Evolutionary conservation across 176 grass and related monocot species (phyloP).

Genomic region (Bothriochloa decipiens): DNA sequence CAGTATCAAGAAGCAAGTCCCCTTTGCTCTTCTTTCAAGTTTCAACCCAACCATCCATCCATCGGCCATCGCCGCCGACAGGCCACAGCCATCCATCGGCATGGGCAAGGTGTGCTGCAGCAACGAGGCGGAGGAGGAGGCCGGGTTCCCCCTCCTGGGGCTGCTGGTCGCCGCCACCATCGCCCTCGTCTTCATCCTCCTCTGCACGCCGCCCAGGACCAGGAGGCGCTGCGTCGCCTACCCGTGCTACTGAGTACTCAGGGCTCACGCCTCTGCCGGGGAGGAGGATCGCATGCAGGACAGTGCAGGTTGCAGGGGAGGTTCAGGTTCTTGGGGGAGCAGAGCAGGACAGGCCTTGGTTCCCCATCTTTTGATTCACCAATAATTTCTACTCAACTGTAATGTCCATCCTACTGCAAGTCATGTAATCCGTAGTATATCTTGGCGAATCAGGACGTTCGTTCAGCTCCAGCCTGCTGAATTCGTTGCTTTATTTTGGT

Average conservation of each 20-base stretch:
- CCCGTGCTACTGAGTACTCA: conserved; percentile 39
- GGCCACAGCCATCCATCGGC: neutral
- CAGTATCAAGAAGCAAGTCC: conserved; percentile 11
- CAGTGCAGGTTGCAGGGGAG: neutral
- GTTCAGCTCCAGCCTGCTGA: conserved; percentile 20
- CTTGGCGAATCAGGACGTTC: neutral
- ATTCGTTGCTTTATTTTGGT: neutral
- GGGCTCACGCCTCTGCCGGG: neutral
- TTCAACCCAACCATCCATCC: neutral
- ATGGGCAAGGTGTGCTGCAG: conserved; percentile 84
- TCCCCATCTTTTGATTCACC: conserved; percentile 12
- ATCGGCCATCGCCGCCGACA: neutral
- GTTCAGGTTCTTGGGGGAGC: conserved; percentile 8
- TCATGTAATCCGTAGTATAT: conserved; percentile 4
- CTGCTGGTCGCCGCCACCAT: conserved; percentile 66
- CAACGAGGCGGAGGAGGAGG: conserved; percentile 49
- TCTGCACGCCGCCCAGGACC: conserved; percentile 52
- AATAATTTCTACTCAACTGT: conserved; percentile 53
- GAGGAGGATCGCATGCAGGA: neutral
- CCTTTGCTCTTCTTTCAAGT: neutral
- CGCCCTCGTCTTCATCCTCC: conserved; percentile 61
- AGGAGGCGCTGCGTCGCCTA: conserved; percentile 54
- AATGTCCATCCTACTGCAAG: conserved; percentile 13
- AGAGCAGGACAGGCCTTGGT: conserved; percentile 11
- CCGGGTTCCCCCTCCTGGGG: conserved; percentile 63